These are phyloP conservation scores for Cephalotrichum gorgonifer DNA, from an alignment of 2,329 filamentous ascomycete genomes.

Conservation along the genomic window DNA sequence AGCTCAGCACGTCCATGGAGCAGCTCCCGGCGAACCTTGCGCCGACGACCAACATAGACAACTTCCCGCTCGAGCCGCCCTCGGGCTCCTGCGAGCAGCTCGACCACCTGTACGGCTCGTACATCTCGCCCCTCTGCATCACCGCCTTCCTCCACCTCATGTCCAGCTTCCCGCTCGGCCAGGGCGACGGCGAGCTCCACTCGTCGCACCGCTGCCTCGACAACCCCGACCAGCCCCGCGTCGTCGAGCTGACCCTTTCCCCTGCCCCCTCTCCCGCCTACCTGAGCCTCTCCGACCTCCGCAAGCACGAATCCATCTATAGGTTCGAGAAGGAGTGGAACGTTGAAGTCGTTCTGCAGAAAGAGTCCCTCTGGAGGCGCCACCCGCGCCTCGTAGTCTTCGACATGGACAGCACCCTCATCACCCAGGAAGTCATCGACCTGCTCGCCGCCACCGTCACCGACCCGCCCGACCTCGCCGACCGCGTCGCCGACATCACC, in stretches of 20 bases:
- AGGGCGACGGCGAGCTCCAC: slow-evolving; percentile 39
- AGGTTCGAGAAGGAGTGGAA: slow-evolving; percentile 84
- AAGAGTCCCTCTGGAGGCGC: slow-evolving; percentile 61
- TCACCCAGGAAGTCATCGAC: slow-evolving; percentile 96
- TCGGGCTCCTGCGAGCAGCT: slow-evolving; percentile 46
- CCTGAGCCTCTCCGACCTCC: slow-evolving; percentile 56
- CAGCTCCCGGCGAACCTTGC: slow-evolving; percentile 41
- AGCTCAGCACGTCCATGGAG: slow-evolving; percentile 13
- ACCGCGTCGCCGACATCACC: slow-evolving; percentile 79
- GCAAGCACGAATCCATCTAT: slow-evolving; percentile 73
- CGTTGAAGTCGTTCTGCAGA: slow-evolving; percentile 71
- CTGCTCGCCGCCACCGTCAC: slow-evolving; percentile 74
- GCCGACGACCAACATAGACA: slow-evolving; percentile 46
- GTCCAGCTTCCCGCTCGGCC: slow-evolving; percentile 47
- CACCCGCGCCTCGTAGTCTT: slow-evolving; percentile 87
- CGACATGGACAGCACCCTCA: slow-evolving; percentile 97
- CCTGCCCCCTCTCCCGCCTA: slow-evolving; percentile 52
- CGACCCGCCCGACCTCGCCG: slow-evolving; percentile 60
- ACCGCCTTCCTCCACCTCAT: slow-evolving; percentile 58
- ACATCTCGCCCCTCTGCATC: slow-evolving; percentile 54
- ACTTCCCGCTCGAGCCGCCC: slow-evolving; percentile 50
- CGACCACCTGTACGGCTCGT: slow-evolving; percentile 56
- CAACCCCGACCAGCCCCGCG: slow-evolving; percentile 43
- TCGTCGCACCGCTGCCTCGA: slow-evolving; percentile 59
- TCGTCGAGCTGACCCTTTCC: slow-evolving; percentile 57